Base-by-base conservation (phyloP, 495 filamentous ascomycete genomes). In the Symbiotaphrina buchneri region DNA sequence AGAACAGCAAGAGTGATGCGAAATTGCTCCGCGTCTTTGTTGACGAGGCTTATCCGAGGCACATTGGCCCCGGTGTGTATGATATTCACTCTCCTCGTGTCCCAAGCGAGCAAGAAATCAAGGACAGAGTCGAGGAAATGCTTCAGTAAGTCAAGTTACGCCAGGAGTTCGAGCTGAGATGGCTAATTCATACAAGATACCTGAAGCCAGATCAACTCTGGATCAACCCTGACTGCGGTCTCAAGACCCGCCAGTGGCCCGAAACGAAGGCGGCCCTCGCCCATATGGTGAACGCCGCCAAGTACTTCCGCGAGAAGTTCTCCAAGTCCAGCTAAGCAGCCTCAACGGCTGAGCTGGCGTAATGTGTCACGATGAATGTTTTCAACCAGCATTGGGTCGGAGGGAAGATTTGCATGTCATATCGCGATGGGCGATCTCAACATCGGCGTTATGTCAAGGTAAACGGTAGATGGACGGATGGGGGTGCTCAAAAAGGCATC, bases 1-100 rank as follows among this genome's bases (percentile, higher is more conserved):
- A 97, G 74, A 95, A 95, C 78, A 84, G 75, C 71, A 95, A 95
- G 76, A 90, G 79, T 39, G 87, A 97, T 55, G 83, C 90, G 45
- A 97, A 97, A 74, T 71, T 97, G 37, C 72, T 97, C 51, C 77
- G 87, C 60, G 87, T 97, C 55, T 97, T 97, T 54, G 74, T 92
- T 39, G 84, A 95, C 47, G 74, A 85, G 66, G 74, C 72, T 16
- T 97, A 93, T 66, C 82, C 82, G 33, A 71, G 82, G 40, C 85
- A 97, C 65, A 97, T 97, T 44, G 87, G 87, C 28, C 87, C 87
- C 35, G 87, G 83, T 71, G 85, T 95, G 56, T 97, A 93, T 51
- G 87, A 97, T 56, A 97, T 97, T 65, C 87, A 97, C 78, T 85
- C 77, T 33, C 90, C 87, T 33, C 90, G 87, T 75, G 64, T 97